Percentiles rank a stretch among this genome's conserved stretches.
phyloP scores from a whole-genome alignment of 2,329 filamentous ascomycete species.

The Cladophialophora carrionii region DNA sequence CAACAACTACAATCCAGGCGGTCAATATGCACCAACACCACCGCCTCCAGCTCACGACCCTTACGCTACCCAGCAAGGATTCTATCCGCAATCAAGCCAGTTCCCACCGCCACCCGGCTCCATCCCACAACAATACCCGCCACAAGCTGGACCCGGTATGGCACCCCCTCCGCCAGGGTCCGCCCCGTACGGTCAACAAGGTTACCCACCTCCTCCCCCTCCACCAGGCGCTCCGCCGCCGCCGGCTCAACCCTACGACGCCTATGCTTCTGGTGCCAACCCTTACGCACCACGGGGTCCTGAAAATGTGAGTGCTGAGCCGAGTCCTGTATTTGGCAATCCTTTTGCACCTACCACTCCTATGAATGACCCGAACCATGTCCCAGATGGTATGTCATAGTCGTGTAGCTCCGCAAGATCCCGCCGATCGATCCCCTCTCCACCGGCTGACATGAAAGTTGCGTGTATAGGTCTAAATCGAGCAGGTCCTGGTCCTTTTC shows the following conservation, averaged over 20 bases:
- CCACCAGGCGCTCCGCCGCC: slow-evolving; percentile 45
- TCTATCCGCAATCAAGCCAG: slow-evolving; percentile 48
- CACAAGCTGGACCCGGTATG: slow-evolving; percentile 28
- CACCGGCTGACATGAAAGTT: neutral
- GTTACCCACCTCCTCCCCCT: slow-evolving; percentile 48
- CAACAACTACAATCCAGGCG: slow-evolving; percentile 44
- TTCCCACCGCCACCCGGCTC: slow-evolving; percentile 50
- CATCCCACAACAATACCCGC: slow-evolving; percentile 32
- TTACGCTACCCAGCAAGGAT: slow-evolving; percentile 43
- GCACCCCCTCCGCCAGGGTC: slow-evolving; percentile 21
- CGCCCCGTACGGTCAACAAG: slow-evolving; percentile 36
- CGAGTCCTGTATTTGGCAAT: slow-evolving; percentile 40
- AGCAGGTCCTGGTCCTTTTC: slow-evolving; percentile 11
- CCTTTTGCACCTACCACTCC: slow-evolving; percentile 40
- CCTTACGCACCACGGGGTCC: slow-evolving; percentile 48
- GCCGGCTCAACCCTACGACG: slow-evolving; percentile 32
- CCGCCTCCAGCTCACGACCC: slow-evolving; percentile 40
- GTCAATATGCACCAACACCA: slow-evolving; percentile 47
- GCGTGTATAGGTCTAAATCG: slow-evolving; percentile 28
- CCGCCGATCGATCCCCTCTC: slow-evolving; percentile 6
- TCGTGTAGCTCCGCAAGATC: slow-evolving; percentile 28
- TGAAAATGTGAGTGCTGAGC: slow-evolving; percentile 56
- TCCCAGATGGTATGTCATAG: slow-evolving; percentile 49
- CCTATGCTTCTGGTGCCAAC: slow-evolving; percentile 46
- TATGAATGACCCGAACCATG: slow-evolving; percentile 43